phyloP scores from a whole-genome alignment of 371 early-diverging fungal species.

The Mucor circinelloides region DNA sequence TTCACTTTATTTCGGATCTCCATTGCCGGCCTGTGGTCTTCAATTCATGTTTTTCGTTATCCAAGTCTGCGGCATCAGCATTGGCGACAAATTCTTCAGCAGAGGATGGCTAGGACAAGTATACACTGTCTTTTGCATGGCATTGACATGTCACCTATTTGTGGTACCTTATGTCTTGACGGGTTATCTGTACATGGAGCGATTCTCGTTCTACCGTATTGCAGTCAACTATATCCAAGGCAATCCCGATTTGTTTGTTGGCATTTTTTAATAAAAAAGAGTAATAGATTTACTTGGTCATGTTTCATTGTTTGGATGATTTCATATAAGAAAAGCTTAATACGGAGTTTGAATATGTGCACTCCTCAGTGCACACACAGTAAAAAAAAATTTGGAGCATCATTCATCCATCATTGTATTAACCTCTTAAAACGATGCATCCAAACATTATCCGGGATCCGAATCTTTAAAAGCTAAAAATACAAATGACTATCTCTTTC shows the following conservation, averaged over 20 bases:
- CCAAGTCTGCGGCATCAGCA: conserved; percentile 28
- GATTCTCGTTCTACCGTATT: conserved; percentile 15
- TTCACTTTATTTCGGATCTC: conserved; percentile 21
- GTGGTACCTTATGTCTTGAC: conserved; percentile 30
- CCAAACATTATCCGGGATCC: conserved; percentile 13
- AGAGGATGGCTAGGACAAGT: conserved; percentile 19
- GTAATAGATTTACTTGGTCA: background rate
- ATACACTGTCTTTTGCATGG: conserved; percentile 34
- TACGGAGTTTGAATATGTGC: background rate
- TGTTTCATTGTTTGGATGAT: background rate
- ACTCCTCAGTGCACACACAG: background rate
- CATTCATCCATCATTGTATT: conserved; percentile 1
- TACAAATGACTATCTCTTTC: background rate
- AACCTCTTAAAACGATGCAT: background rate
- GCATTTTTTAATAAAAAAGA: conserved; percentile 4
- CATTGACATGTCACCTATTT: conserved; percentile 24
- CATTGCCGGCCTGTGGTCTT: conserved; percentile 28
- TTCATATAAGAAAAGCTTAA: background rate
- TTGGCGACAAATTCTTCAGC: conserved; percentile 33
- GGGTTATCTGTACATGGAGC: conserved; percentile 22
- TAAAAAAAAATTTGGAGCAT: background rate
- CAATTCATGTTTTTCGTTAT: conserved; percentile 38
- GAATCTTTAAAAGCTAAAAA: conserved; percentile 10
- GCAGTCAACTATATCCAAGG: conserved; percentile 4
- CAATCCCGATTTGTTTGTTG: background rate